These are phyloP conservation scores for Helianthus tuberosus DNA, from an alignment of 129 eudicot genomes.

Conservation along the genomic window DNA sequence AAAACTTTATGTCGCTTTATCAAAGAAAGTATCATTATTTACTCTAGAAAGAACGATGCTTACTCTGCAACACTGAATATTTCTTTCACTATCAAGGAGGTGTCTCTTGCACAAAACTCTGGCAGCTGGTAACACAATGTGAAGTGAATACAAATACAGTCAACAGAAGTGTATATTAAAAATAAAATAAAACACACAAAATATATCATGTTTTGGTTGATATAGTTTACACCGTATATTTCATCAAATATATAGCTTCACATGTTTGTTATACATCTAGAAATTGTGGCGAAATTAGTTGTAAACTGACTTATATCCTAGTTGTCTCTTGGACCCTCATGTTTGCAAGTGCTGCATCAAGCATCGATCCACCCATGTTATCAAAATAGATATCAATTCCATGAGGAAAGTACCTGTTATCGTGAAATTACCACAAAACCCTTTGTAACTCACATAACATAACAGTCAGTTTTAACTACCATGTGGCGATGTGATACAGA, in stretches of 20 bases:
- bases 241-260: slow-evolving; percentile 18
- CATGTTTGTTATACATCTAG: too few species aligned
- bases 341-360: slow-evolving; percentile 85
- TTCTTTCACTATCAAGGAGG: slow-evolving; percentile 87
- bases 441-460: not conserved
- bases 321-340: slow-evolving; percentile 41
- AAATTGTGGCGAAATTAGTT: too few species aligned
- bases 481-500: not conserved
- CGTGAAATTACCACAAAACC: slow-evolving; percentile 24
- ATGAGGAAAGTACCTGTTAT: slow-evolving; percentile 65
- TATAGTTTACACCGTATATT: slow-evolving; percentile 92
- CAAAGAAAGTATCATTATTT: not conserved
- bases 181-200: not conserved
- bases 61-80: slow-evolving; percentile 97
- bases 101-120: slow-evolving; percentile 81
- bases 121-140: slow-evolving; percentile 65
- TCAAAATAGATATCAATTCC: slow-evolving; percentile 94
- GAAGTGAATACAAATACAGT: slow-evolving; percentile 23
- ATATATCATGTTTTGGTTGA: not conserved
- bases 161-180: not conserved
- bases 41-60: slow-evolving; percentile 29
- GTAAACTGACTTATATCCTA: too few species aligned
- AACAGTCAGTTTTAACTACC: not conserved
- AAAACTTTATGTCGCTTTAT: not conserved
- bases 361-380: slow-evolving; percentile 88